Base-by-base conservation (phyloP, 1,284 basidiomycete species). In the Xanthoconium separans region DNA sequence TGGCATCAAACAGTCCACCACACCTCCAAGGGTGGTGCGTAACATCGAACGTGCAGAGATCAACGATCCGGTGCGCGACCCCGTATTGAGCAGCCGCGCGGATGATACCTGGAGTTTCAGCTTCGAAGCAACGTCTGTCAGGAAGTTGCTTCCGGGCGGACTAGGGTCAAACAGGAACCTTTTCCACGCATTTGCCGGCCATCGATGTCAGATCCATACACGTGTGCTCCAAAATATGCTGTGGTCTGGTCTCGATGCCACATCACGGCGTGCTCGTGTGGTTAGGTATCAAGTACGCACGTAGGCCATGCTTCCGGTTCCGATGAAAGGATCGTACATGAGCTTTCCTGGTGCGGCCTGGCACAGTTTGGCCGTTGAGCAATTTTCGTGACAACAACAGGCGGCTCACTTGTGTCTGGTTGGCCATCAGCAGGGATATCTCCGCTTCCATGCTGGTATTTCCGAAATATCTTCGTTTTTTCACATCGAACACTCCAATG, bases 401-500 rank as follows among this genome's bases (percentile, higher is more conserved):
- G 18, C 22, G 57, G 37, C 59, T 31, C 30, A 91, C 94, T 65
- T 96, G 75, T 0, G 95, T 88, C 73, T 99, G 97, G 62, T 95
- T 95, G 8, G 95, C 95, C 93, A 98, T 97, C 36, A 98, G 71
- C 42, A 99, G 75, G 2, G 93, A 95, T 59, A 98, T 89, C 67
- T 98, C 94, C 1, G 95, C 85, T 64, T 98, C 95, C 97, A 99
- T 99, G 62, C 91, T 93, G 0, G 97, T 99, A 63, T 97, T 99
- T 10, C 97, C 96, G 68, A 87, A 98, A 69, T 93, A 97, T 15
- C 77, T 76, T 8, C 97, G 82, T 65, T 93, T 93, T 71, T 98
- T 98, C 52, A 99, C 88, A 61, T 95, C 85, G 58, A 93, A 93
- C 48, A 75, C 82, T 34, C 73, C 70, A 44, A 93, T 77, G 30